Base-by-base conservation (phyloP, 1,284 basidiomycete species). In the Ustilago xerochloae region DNA sequence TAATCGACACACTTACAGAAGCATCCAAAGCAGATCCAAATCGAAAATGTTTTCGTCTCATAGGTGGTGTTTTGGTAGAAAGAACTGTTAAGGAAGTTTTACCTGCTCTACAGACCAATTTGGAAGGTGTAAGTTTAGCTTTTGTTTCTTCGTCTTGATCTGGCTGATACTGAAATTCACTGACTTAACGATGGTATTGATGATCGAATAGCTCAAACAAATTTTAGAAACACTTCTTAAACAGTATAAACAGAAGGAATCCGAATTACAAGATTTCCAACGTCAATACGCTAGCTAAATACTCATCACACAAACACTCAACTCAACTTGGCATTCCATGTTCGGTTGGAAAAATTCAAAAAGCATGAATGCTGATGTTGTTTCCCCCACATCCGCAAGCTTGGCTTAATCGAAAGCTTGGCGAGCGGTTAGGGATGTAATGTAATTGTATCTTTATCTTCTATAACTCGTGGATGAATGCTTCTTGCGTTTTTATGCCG, bases 11-110 rank as follows among this genome's bases (percentile, higher is more conserved):
- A 1, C 86, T 99, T 28, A 87, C 92, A 41, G 88, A 87, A 30
- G 78, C 79, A 29, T 69, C 68, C 18, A 72, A 75, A 55, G 88
- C 89, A 63, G 93, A 96, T 65, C 94, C 96, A 24, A 88, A 90
- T 81, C 90, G 97, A 66, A 94, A 93, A 86, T 99, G 97, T 86
- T 99, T 98, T 86, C 90, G 97, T 50, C 88, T 99, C 75, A 92
- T 99, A 67, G 97, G 97, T 12, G 97, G 96, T 29, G 91, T 97
- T 2, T 89, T 99, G 9, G 95, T 98, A 26, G 94, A 99, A 85
- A 89, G 95, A 48, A 98, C 94, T 0, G 97, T 99, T 46, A 91
- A 92, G 83, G 97, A 99, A 79, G 94, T 99, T 32, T 90, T 94
- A 32, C 96, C 96, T 39, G 90, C 92, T 15, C 71, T 84, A 10